Evolutionary conservation across 441 rosid species (phyloP).

Genomic region (Syzygium syzygioides): DNA sequence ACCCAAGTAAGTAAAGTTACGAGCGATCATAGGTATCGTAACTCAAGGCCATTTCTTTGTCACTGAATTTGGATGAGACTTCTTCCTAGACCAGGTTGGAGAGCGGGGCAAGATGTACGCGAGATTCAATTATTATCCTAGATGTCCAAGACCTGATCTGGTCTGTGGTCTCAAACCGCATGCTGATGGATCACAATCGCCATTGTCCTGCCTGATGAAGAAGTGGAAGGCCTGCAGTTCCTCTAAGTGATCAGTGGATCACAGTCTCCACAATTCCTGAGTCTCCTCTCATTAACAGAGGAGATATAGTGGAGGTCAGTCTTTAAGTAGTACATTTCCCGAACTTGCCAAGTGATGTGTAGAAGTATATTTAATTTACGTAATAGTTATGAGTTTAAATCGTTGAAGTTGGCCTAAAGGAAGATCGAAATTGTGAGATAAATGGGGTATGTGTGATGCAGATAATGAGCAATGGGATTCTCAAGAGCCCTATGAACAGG

Average conservation of each 20-base stretch:
- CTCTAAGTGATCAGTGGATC: conserved; percentile 3
- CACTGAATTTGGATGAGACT: neutral
- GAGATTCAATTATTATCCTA: neutral
- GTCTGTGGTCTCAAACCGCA: neutral
- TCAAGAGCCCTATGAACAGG: conserved; percentile 21
- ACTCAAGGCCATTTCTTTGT: neutral
- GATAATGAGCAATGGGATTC: conserved; percentile 23
- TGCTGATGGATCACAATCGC: neutral
- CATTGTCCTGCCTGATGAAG: neutral
- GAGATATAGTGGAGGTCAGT: too few species aligned
- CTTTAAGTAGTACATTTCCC: too few species aligned
- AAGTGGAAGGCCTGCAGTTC: conserved; percentile 13
- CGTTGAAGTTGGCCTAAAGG: neutral
- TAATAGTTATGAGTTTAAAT: neutral
- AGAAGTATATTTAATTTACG: neutral
- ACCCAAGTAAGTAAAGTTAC: neutral
- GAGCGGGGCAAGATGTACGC: neutral
- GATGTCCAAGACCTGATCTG: neutral
- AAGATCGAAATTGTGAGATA: neutral
- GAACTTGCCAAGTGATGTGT: neutral
- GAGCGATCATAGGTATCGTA: accelerated
- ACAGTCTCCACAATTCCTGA: too few species aligned
- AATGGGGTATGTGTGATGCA: neutral
- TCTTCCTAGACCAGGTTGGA: neutral
- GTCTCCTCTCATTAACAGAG: too few species aligned